phyloP scores from a whole-genome alignment of 2,329 filamentous ascomycete species.

The Plectosphaerella sp. region DNA sequence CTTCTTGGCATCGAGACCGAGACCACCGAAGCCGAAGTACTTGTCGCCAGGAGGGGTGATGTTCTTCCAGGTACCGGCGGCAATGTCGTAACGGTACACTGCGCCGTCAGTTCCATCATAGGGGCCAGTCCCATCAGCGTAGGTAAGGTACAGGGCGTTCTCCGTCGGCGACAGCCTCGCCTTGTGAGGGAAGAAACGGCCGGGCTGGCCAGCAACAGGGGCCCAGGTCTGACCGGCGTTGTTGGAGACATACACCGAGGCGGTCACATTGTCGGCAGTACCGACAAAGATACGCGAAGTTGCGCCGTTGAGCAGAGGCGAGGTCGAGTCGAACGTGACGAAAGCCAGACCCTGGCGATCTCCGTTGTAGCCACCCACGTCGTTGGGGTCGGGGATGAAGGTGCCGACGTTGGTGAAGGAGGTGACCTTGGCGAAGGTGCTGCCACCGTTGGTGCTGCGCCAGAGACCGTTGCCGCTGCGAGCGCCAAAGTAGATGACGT shows the following conservation, averaged over 20 bases:
- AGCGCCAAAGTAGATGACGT: constrained; percentile 54
- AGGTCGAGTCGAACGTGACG: constrained; percentile 52
- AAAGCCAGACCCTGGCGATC: constrained; percentile 44
- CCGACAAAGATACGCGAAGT: constrained; percentile 55
- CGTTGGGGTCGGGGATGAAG: constrained; percentile 39
- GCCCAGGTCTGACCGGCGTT: constrained; percentile 50
- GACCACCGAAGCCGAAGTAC: constrained; percentile 51
- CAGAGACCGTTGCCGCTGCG: constrained; percentile 55
- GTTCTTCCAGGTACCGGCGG: constrained; percentile 43
- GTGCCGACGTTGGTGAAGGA: constrained; percentile 50
- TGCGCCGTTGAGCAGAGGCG: constrained; percentile 35
- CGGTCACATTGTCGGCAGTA: constrained; percentile 45
- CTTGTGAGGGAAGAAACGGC: constrained; percentile 49
- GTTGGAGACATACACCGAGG: constrained; percentile 48
- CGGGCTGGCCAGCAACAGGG: constrained; percentile 44
- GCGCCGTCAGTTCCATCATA: constrained; percentile 51
- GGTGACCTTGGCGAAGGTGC: constrained; percentile 43
- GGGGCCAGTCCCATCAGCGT: constrained; percentile 50
- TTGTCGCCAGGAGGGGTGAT: constrained; percentile 51
- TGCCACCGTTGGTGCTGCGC: constrained; percentile 52
- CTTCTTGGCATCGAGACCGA: constrained; percentile 47
- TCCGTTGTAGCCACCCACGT: constrained; percentile 34
- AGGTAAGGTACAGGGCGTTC: constrained; percentile 50
- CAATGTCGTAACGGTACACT: constrained; percentile 50
- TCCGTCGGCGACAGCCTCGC: constrained; percentile 44